Evolutionary conservation across 2,329 filamentous ascomycete genomes (phyloP), one percentile per base, ranked within the genome.

Genomic region (Colletotrichum sublineola): DNA sequence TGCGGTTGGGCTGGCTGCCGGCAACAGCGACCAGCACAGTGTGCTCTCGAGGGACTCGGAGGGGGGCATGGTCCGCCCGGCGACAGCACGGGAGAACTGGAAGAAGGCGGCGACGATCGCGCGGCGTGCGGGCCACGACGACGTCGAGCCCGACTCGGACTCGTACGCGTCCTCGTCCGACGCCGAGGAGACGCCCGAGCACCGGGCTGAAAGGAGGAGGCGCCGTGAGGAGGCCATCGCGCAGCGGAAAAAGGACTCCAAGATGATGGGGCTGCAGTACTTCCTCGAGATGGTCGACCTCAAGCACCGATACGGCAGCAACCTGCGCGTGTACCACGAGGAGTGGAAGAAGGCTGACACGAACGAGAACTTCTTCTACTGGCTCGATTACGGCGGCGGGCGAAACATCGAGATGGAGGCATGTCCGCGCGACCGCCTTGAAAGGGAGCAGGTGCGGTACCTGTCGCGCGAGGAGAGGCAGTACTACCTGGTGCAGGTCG

Each of bases 351-450:
- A 88, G 73, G 85, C 90, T 1, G 86, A 93, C 38, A 96, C 94
- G 0, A 89, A 90, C 5, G 92, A 97, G 79, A 97, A 96, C 79
- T 98, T 95, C 86, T 97, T 97, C 80, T 96, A 95, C 82, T 97
- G 95, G 95, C 86, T 97, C 1, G 95, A 98, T 79, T 86, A 93
- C 71, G 95, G 95, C 6, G 91, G 92, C 61, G 95, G 95, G 0
- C 90, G 85, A 75, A 81, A 88, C 50, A 79, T 96, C 55, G 92
- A 96, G 74, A 84, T 96, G 15, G 87, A 90, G 4, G 87, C 89
- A 0, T 94, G 94, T 74, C 91, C 94, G 1, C 87, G 95, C 46
- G 91, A 93, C 71, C 86, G 90, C 18, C 84, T 97, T 8, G 93
- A 96, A 63, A 87, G 89, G 33, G 94, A 97, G 80, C 90, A 92